Base-by-base conservation (phyloP, 2,329 filamentous ascomycete species). In the Verticillium nonalfalfae region DNA sequence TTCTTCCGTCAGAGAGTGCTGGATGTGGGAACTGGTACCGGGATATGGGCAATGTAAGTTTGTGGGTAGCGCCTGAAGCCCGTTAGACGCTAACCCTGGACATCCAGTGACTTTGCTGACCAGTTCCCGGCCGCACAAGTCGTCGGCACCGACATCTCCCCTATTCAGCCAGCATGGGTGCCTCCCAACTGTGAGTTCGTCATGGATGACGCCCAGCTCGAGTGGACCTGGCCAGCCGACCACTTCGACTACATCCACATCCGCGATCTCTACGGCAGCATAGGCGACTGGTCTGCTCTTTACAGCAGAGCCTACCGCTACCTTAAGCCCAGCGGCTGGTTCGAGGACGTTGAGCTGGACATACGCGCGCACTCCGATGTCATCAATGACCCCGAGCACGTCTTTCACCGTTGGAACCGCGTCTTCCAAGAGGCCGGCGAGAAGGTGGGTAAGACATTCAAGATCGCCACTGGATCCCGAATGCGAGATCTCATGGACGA, bases 141-240 rank as follows among this genome's bases (percentile, higher is more conserved):
- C 1, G 75, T 78, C 38, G 84, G 83, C 40, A 83, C 81, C 1
- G 83, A 86, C 66, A 77, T 86, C 15, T 83, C 79, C 10, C 81
- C 83, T 1, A 83, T 85, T 9, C 83, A 86, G 67, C 82, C 83
- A 0, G 72, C 72, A 36, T 58, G 75, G 71, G 79, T 87, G 0
- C 85, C 86, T 0, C 77, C 79, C 15, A 90, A 89, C 66, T 84
- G 87, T 59, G 80, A 82, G 63, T 90, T 89, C 61, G 79, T 87
- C 60, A 80, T 89, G 45, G 86, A 89, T 69, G 85, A 90, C 65
- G 80, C 85, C 38, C 83, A 84, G 63, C 76, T 72, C 18, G 70
- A 75, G 5, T 80, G 76, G 76, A 83, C 74, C 69, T 84, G 74
- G 39, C 74, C 78, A 0, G 67, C 74, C 0, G 67, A 78, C 59